Base-by-base conservation (phyloP, 371 early-diverging fungal species). In the Mucor plumbeus region DNA sequence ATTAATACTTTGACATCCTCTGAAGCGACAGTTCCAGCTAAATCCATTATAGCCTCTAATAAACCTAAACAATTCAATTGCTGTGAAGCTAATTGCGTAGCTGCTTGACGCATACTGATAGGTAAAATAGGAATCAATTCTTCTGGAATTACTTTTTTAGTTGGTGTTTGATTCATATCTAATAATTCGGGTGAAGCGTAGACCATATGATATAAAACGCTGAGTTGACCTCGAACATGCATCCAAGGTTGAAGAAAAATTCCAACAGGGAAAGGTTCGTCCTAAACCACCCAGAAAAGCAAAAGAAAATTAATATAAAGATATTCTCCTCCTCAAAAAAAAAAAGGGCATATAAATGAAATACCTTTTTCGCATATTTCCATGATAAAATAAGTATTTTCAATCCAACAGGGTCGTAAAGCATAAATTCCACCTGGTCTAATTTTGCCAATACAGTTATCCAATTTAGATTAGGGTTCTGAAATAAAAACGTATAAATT, bases 11-110 rank as follows among this genome's bases (percentile, higher is more conserved):
- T 87, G 39, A 88, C 87, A 39, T 90, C 89, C 6, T 89, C 91
- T 21, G 80, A 77, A 15, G 76, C 85, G 0, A 74, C 82, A 34
- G 83, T 84, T 38, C 91, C 89, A 0, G 85, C 85, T 33, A 94
- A 64, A 19, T 71, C 69, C 61, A 92, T 70, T 7, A 94, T 69
- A 4, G 88, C 83, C 48, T 90, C 87, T 7, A 92, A 74, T 31
- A 96, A 77, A 26, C 91, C 92, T 41, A 94, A 67, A 10, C 85
- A 87, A 80, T 95, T 95, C 82, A 92, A 87, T 14, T 85, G 85
- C 50, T 87, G 88, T 7, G 82, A 72, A 15, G 86, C 81, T 33
- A 87, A 71, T 11, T 80, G 82, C 7, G 74, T 70, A 14, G 87
- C 85, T 21, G 79, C 77, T n/a, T 84, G 70, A 15, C 84, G 84